Base-by-base conservation (phyloP, 441 rosid species). In the Adansonia rubrostipa region DNA sequence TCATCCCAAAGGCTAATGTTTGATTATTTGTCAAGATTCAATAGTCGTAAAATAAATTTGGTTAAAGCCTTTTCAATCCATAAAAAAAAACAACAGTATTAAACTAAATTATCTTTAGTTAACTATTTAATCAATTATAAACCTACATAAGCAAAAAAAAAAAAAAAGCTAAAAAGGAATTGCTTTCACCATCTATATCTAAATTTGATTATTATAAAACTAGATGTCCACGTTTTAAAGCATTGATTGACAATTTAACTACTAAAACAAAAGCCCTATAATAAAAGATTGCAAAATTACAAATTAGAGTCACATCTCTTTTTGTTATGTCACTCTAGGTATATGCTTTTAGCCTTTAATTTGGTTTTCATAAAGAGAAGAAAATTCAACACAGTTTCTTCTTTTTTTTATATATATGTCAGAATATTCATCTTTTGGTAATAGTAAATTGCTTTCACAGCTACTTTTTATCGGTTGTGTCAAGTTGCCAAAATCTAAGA, bases 181-280 rank as follows among this genome's bases (percentile, higher is more conserved):
- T 53, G 33, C 14, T 20, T 33, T 53, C 36, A 9, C 19, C 0
- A 33, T 65, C 19, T 40, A n/a, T n/a, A 63, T 63, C 45, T 28
- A 5, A 63, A 2, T 65, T 65, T 36, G 9, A 28, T 65, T 62
- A 65, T 62, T 36, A 14, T 40, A 40, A 8, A n/a, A 65, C 50
- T 13, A 0, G 1, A 10, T 19, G 36, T n/a, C 64, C 7, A 33
- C 42, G 56, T 42, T 68, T 9, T 28, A 68, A 40, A 40, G 24
- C 74, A 69, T 70, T 66, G 65, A 45, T 66, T 76, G 67, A 76
- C 56, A 51, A 77, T 61, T 78, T 70, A 62, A 78, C 63, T 50
- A 47, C 58, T 13, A 13, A 22, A 67, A 44, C 28, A 13, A 69
- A 13, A 69, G 42, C 48, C 5, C 40, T 42, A 13, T 42, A 42